Evolutionary conservation across 495 filamentous ascomycete species (phyloP).

Genomic region (Annulohypoxylon bovei): DNA sequence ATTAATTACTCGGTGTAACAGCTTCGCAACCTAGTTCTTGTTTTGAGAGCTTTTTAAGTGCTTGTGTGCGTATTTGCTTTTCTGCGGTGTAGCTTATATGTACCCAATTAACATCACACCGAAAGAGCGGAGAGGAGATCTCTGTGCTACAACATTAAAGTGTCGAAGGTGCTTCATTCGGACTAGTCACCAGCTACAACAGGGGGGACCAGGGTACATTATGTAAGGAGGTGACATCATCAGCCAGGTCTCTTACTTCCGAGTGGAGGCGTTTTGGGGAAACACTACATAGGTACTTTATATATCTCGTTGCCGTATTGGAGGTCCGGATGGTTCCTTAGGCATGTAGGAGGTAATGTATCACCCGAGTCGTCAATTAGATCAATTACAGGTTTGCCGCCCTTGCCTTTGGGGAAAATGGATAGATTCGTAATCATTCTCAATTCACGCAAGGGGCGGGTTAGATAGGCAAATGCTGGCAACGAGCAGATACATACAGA

Average conservation of each 20-base stretch:
- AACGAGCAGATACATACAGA: no score
- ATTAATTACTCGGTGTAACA: slow-evolving; percentile 9
- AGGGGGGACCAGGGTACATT: not conserved
- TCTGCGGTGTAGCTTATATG: slow-evolving; percentile 20
- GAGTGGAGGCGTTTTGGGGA: slow-evolving; percentile 30
- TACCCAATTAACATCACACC: slow-evolving; percentile 1
- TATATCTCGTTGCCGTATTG: not conserved
- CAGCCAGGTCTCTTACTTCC: slow-evolving; percentile 7
- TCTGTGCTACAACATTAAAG: slow-evolving; percentile 18
- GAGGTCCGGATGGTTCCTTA: slow-evolving; percentile 14
- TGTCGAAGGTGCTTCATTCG: slow-evolving; percentile 21
- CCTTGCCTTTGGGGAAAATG: slow-evolving; percentile 13
- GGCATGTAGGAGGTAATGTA: slow-evolving; percentile 1
- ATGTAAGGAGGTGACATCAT: slow-evolving; percentile 36
- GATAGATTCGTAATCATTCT: not conserved
- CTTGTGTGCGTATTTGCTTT: slow-evolving; percentile 6
- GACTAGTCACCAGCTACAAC: slow-evolving; percentile 16
- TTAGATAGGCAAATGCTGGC: no score
- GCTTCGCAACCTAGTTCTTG: not conserved
- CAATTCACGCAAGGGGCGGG: not conserved
- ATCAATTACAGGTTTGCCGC: slow-evolving; percentile 18
- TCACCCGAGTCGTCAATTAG: slow-evolving; percentile 8
- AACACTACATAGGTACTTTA: slow-evolving; percentile 1
- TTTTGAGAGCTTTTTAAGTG: not conserved
- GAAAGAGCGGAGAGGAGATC: slow-evolving; percentile 30